These are phyloP conservation scores for Aspergillus fructus DNA, from an alignment of 2,329 filamentous ascomycete species.

Conservation along the genomic window DNA sequence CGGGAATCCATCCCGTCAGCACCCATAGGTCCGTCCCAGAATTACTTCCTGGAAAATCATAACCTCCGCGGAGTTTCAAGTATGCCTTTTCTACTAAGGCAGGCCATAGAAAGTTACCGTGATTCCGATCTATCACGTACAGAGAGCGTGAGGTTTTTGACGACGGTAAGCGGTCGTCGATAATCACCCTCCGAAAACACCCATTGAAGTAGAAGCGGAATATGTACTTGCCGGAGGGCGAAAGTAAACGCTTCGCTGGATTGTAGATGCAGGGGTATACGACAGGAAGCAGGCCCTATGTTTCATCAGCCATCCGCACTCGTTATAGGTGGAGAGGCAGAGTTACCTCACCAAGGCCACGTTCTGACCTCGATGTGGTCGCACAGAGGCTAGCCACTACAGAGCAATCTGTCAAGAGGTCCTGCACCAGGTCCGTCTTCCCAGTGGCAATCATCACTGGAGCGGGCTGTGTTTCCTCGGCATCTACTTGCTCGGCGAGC, in stretches of 20 bases:
- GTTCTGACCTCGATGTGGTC: slow-evolving; percentile 67
- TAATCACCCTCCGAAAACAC: slow-evolving; percentile 78
- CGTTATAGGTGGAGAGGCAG: background rate
- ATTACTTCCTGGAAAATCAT: slow-evolving; percentile 97
- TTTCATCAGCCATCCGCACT: slow-evolving; percentile 7
- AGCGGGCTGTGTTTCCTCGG: slow-evolving; percentile 15
- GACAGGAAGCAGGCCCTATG: slow-evolving; percentile 66
- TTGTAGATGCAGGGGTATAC: slow-evolving; percentile 72
- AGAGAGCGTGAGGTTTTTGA: slow-evolving; percentile 68
- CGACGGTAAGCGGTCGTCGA: slow-evolving; percentile 88
- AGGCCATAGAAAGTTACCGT: slow-evolving; percentile 83
- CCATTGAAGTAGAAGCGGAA: slow-evolving; percentile 96
- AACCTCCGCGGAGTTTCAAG: slow-evolving; percentile 89
- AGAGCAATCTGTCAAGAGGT: slow-evolving; percentile 93
- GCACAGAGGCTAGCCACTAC: slow-evolving; percentile 95
- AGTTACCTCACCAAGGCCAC: slow-evolving; percentile 66
- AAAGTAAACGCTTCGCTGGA: slow-evolving; percentile 60
- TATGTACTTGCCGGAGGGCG: slow-evolving; percentile 83
- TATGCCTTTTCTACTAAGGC: slow-evolving; percentile 95
- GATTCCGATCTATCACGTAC: slow-evolving; percentile 82
- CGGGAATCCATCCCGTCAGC: slow-evolving; percentile 92
- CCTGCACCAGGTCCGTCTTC: slow-evolving; percentile 83
- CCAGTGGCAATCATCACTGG: slow-evolving; percentile 59
- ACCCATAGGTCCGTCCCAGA: slow-evolving; percentile 94
- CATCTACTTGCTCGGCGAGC: slow-evolving; percentile 45